Conservation (phyloP, 352 stramenopile genomes). For the Phytopythium montanum region DNA sequence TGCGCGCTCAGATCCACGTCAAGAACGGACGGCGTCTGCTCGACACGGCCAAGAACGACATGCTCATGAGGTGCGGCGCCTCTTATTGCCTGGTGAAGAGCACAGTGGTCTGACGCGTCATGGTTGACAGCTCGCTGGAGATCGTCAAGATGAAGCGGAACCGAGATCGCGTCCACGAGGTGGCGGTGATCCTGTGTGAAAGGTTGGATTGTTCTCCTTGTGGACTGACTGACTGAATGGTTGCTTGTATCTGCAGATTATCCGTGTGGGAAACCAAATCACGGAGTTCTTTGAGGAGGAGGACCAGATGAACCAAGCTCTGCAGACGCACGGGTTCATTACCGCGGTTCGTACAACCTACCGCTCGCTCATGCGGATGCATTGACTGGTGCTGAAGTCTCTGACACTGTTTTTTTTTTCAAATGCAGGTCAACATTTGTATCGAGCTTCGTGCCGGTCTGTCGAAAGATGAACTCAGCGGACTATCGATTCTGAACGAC, state of each 20-base stretch:
- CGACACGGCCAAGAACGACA: conserved; percentile 61
- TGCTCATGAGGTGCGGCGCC: conserved; percentile 50
- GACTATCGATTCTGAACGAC: conserved; percentile 56
- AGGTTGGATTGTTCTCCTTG: conserved; percentile 12
- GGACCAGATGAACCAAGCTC: conserved; percentile 65
- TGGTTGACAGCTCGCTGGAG: conserved; percentile 50
- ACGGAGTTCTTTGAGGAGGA: conserved; percentile 70
- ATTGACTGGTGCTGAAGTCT: neutral
- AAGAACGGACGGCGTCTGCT: conserved; percentile 81
- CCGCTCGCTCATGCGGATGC: too few species aligned
- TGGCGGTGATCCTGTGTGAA: conserved; percentile 9
- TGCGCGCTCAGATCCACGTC: conserved; percentile 83
- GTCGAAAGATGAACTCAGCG: conserved; percentile 34
- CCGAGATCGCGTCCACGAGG: conserved; percentile 68
- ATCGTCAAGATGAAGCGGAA: conserved; percentile 85
- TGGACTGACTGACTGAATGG: too few species aligned
- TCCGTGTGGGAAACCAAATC: conserved; percentile 39
- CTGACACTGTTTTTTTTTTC: conserved; percentile 4
- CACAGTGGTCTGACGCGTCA: neutral
- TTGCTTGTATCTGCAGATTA: conserved; percentile 42
- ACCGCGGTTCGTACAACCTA: conserved; percentile 47
- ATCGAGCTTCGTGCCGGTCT: conserved; percentile 52
- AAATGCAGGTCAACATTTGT: conserved; percentile 67
- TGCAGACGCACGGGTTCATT: conserved; percentile 63
- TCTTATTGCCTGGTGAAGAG: neutral